phyloP scores from a whole-genome alignment of 192 early-diverging fungal species.

The Mortierella hygrophila region DNA sequence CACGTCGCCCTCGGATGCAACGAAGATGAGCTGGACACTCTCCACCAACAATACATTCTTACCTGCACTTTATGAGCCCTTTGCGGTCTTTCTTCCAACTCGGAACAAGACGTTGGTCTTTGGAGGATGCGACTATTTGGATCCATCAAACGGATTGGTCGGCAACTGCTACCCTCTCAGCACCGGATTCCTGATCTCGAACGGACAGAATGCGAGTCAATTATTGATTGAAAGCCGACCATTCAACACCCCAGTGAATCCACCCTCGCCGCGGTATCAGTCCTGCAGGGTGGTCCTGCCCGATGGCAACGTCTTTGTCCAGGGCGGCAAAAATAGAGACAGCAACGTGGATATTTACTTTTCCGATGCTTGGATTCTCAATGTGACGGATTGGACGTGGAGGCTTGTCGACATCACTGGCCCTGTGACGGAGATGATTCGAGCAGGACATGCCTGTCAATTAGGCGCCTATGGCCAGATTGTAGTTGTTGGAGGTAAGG shows the following conservation, averaged over 20 bases:
- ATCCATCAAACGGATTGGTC: not conserved
- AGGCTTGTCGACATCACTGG: constrained; percentile 5
- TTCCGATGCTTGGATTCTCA: constrained; percentile 42
- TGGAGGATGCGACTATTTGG: not conserved
- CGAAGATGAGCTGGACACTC: constrained; percentile 26
- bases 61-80: constrained; percentile 22
- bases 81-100: constrained; percentile 32
- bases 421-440: constrained; percentile 3
- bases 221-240: not conserved
- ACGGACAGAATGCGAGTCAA: not conserved
- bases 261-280: constrained; percentile 23
- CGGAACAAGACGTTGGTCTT: constrained; percentile 19
- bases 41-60: constrained; percentile 6
- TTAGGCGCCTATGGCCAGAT: constrained; percentile 49
- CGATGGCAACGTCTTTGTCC: constrained; percentile 39
- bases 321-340: constrained; percentile 26
- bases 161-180: not conserved
- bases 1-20: not conserved
- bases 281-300: constrained; percentile 19
- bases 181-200: constrained; percentile 18
- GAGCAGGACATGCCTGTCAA: constrained; percentile 44
- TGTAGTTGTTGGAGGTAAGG: constrained; percentile 44
- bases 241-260: not conserved
- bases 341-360: not conserved
- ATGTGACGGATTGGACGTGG: constrained; percentile 28